Conservation (phyloP, 352 stramenopile genomes). For the Phytophthora fragariaefolia region DNA sequence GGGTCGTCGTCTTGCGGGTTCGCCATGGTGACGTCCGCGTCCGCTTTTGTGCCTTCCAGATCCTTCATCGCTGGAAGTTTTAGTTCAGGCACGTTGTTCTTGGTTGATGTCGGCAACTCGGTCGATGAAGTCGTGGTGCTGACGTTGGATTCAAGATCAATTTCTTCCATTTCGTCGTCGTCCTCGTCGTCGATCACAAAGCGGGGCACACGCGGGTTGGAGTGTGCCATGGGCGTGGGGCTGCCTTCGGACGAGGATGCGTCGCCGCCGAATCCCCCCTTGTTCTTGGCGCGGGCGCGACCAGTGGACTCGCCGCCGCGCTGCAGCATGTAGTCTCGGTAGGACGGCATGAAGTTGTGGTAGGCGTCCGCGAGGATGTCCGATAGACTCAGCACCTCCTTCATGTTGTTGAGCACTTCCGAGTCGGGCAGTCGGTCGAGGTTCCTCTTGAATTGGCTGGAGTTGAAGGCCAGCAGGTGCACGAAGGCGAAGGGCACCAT, state of each 20-base stretch:
- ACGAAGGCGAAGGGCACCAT: conserved; percentile 88
- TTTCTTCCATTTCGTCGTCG: conserved; percentile 55
- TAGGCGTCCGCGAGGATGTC: conserved; percentile 85
- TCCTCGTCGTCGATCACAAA: conserved; percentile 85
- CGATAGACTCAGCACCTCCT: conserved; percentile 84
- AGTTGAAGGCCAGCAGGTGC: conserved; percentile 83
- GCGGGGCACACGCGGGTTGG: conserved; percentile 59
- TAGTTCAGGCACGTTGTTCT: conserved; percentile 13
- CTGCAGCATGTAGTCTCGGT: conserved; percentile 88
- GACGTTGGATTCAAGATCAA: conserved; percentile 39
- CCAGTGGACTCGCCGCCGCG: conserved; percentile 58
- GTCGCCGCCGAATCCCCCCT: conserved; percentile 55
- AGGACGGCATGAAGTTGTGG: conserved; percentile 90
- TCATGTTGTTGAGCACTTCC: conserved; percentile 90
- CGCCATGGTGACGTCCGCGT: conserved; percentile 31
- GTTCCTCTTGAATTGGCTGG: conserved; percentile 85
- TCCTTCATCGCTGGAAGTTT: conserved; percentile 21
- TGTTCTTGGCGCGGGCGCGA: conserved; percentile 36
- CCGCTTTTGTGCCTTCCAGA: not conserved
- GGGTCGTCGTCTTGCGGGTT: conserved; percentile 43
- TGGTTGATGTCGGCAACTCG: conserved; percentile 1
- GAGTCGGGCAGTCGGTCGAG: conserved; percentile 74
- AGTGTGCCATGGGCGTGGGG: conserved; percentile 58
- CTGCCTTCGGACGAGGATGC: conserved; percentile 59
- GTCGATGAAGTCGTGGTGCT: conserved; percentile 6